These are phyloP conservation scores for Leccinum ambiguum DNA, from an alignment of 1,284 basidiomycete genomes.

Conservation along the genomic window DNA sequence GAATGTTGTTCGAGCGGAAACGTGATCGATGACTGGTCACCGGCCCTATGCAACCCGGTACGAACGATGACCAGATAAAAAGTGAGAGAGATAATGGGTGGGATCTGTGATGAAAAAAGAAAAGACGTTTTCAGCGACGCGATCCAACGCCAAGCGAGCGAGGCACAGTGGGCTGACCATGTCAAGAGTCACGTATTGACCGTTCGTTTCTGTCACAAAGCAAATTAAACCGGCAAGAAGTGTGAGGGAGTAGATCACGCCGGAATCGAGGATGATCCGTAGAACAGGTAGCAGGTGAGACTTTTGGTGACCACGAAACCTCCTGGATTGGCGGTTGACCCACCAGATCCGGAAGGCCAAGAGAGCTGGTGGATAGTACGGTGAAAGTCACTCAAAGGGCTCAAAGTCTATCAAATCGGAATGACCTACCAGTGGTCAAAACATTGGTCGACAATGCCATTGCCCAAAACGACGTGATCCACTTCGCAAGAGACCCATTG, in stretches of 20 bases:
- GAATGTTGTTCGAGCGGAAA: slow-evolving; percentile 1
- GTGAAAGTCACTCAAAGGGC: not conserved
- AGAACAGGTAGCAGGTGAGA: not conserved
- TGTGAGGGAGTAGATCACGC: not conserved
- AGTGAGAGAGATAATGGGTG: not conserved
- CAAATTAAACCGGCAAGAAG: not conserved
- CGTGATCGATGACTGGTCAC: not conserved
- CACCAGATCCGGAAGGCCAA: slow-evolving; percentile 3
- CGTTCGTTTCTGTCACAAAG: not conserved
- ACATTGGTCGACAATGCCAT: slow-evolving; percentile 1
- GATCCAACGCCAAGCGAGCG: not conserved
- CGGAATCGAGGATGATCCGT: not conserved
- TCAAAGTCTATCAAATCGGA: not conserved
- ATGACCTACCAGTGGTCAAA: slow-evolving; percentile 2
- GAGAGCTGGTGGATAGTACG: not conserved
- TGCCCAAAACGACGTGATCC: slow-evolving; percentile 5
- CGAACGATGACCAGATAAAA: slow-evolving; percentile 3
- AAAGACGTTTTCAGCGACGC: not conserved
- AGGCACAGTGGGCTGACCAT: not conserved
- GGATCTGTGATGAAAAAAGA: not conserved
- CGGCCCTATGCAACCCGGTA: not conserved
- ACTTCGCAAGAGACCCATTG: not conserved
- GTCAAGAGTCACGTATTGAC: slow-evolving; percentile 1
- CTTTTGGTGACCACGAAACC: not conserved
- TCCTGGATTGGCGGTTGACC: not conserved